phyloP scores from a whole-genome alignment of 768 basidiomycete genomes.

The Serendipita vermifera region DNA sequence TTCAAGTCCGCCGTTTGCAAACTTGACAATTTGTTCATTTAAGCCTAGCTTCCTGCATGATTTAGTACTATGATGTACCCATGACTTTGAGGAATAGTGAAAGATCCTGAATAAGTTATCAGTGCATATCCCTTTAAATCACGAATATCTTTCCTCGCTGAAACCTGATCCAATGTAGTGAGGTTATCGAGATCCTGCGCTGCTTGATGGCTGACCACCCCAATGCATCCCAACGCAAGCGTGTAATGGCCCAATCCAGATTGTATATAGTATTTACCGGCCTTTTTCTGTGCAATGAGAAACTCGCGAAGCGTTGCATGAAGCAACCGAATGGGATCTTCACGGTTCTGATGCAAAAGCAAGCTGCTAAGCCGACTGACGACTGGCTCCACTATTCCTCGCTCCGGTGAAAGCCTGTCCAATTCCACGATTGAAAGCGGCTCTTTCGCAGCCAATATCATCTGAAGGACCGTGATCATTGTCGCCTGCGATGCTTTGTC shows the following conservation, averaged over 20 bases:
- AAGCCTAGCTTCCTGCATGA: too few species aligned
- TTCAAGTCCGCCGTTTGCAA: too few species aligned
- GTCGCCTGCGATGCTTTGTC: neutral
- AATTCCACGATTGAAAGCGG: neutral
- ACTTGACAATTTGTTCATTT: too few species aligned
- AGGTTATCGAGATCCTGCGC: too few species aligned
- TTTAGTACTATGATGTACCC: too few species aligned
- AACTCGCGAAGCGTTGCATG: neutral
- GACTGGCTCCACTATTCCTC: neutral
- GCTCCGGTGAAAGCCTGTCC: neutral
- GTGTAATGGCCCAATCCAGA: neutral
- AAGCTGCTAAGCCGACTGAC: neutral
- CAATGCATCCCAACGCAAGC: neutral
- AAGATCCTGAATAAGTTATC: too few species aligned
- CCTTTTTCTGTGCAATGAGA: neutral
- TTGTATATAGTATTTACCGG: neutral
- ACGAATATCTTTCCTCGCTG: too few species aligned
- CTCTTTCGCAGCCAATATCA: neutral
- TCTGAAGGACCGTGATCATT: neutral
- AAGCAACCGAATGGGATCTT: neutral
- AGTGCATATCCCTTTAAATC: too few species aligned
- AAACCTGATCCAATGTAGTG: too few species aligned
- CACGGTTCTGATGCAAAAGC: neutral
- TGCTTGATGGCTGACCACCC: neutral
- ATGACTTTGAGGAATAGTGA: too few species aligned